Percentiles rank a stretch among this genome's conserved stretches.
Conservation (phyloP, 169 alveolate species). For the Plasmodium sp. region DNA sequence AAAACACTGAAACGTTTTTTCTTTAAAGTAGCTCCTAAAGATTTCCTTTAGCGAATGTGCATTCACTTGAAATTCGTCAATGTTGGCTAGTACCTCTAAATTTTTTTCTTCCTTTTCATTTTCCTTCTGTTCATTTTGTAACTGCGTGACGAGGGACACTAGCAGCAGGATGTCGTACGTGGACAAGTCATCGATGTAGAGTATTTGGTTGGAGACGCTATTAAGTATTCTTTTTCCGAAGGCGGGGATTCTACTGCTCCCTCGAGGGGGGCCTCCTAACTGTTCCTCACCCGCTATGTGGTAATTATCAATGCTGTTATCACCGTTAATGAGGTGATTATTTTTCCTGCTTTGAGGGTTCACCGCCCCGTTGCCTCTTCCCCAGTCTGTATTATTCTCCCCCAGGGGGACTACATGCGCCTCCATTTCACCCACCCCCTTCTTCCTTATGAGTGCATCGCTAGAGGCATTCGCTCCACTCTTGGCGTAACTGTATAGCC, state of each 20-base stretch:
- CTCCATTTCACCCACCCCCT: background rate
- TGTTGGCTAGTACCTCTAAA: constrained; percentile 51
- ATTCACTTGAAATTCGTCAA: constrained; percentile 34
- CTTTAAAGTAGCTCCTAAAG: constrained; percentile 24
- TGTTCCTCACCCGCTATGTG: background rate
- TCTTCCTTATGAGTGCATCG: constrained; percentile 9
- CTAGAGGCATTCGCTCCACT: background rate
- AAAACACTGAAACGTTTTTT: constrained; percentile 38
- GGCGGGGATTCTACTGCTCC: background rate
- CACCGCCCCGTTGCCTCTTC: background rate
- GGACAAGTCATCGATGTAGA: constrained; percentile 59
- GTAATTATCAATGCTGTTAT: background rate
- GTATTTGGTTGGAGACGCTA: constrained; percentile 54
- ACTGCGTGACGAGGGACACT: constrained; percentile 26
- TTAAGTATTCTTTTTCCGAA: constrained; percentile 35
- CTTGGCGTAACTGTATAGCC: background rate
- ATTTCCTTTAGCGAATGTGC: constrained; percentile 47
- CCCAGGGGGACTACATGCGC: background rate
- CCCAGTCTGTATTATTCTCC: background rate
- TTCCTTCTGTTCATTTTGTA: constrained; percentile 71
- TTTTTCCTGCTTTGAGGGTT: background rate
- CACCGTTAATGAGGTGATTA: background rate
- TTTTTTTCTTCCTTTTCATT: constrained; percentile 69
- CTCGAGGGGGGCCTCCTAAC: too few species aligned
- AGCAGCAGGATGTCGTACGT: constrained; percentile 35